Base-by-base conservation (phyloP, 257 asterid genomes). In the Solanum stenotomum region DNA sequence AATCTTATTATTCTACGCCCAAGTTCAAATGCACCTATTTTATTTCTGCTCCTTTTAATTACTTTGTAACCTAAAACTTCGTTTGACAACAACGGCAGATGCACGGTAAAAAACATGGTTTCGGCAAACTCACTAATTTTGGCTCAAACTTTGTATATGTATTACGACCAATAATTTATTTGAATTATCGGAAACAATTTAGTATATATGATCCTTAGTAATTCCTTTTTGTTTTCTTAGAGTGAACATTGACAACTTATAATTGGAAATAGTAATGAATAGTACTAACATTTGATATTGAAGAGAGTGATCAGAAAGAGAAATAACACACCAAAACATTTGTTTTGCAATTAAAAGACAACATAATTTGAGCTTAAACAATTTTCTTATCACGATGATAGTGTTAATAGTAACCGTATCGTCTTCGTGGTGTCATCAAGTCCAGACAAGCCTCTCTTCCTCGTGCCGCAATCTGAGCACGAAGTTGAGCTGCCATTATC, bases 381-480 rank as follows among this genome's bases (percentile, higher is more conserved):
- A 6, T 70, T 68, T 72, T 34, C 2, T 9, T 4, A 18, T 79
- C 38, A 79, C 1, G n/a, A n/a, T 20, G 65, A 44, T 15, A 13
- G 15, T 2, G 27, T 79, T 44, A 46, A 46, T 44, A 44, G 67
- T 78, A 37, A 27, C 61, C 16, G 15, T 68, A 44, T 61, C 72
- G 72, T 65, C 86, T 59, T 27, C 89, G 42, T 7, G 87, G 46
- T 13, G 86, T 25, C 34, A 63, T 0, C 70, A 81, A 22, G 75
- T 87, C 87, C 52, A 81, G 59, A 14, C 68, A 46, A 42, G 81
- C 86, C 83, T 81, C 46, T 65, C 85, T 68, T 79, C 83, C 87
- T 40, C 81, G 56, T 25, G 87, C 89, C 27, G 10, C 75, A 13
- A 87, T 52, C 87, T 40, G 52, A 7, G 78, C 79, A 34, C 85